Evolutionary conservation across 2,329 filamentous ascomycete genomes (phyloP), one percentile per base, ranked within the genome.

Genomic region (Sclerotinia sclerotiorum): DNA sequence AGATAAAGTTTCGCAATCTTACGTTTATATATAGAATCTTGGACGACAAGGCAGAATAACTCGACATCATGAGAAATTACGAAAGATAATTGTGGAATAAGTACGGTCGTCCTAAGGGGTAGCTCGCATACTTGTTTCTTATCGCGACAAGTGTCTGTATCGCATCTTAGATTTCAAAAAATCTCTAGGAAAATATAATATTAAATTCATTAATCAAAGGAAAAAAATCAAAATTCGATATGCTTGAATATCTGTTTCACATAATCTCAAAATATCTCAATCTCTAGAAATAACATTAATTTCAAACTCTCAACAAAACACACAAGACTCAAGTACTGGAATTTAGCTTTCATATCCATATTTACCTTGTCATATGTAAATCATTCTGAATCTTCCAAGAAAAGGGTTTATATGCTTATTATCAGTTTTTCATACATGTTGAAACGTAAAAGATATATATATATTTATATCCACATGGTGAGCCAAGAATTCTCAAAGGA

Each of bases 361-460:
- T 61, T 61, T 42, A n/a, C 29, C 27, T 44, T 21, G 29, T 29
- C 21, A 51, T 62, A 27, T 44, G 1, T n/a, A 35, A 35, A 49
- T 19, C 58, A 27, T 51, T 51, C 21, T 62, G 58, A 62, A 51
- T 48, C 44, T 49, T 62, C 29, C 58, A 49, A 62, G 58, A 62
- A 62, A 49, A 39, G 7, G 11, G 11, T 11, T 27, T 29, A 7
- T 24, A 49, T 35, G 58, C 44, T 24, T 61, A 19, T 44, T 21
- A 5, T 24, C 15, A 24, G 4, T n/a, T 5, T 11, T 27, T 27
- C 24, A 32, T 32, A 46, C 27, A 48, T 48, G 27, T 48, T 32
- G 57, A 60, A 60, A 60, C 42, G 10, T n/a, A 15, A 42, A 48
- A 32, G 29, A n/a, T 8, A 32, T 32, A 44, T 5, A 35, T 32